These are phyloP conservation scores for Berberis thunbergii DNA, from an alignment of 164 flowering plant species.

Conservation along the genomic window DNA sequence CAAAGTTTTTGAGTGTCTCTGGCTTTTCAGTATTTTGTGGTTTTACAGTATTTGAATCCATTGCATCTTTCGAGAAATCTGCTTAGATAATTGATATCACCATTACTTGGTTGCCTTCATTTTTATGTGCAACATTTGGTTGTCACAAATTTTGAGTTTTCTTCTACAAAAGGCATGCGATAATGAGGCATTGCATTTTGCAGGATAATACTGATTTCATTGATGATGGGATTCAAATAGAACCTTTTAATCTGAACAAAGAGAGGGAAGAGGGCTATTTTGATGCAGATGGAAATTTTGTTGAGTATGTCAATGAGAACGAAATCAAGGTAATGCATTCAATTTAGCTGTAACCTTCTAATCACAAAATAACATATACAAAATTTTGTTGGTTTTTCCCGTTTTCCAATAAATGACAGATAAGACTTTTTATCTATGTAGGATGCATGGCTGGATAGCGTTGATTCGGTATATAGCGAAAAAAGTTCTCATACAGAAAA, in stretches of 20 bases:
- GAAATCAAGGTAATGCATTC: slow-evolving; percentile 49
- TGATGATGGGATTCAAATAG: slow-evolving; percentile 72
- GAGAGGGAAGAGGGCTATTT: slow-evolving; percentile 96
- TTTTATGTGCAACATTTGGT: slow-evolving; percentile 9
- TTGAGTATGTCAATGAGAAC: slow-evolving; percentile 60
- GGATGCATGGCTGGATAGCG: slow-evolving; percentile 98
- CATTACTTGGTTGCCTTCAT: background rate
- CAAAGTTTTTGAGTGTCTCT: too few relatives aligned
- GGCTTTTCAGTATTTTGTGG: background rate
- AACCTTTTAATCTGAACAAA: slow-evolving; percentile 76
- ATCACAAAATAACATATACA: background rate
- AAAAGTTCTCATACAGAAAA: slow-evolving; percentile 10
- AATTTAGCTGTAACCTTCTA: slow-evolving; percentile 1
- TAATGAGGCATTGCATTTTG: slow-evolving; percentile 22
- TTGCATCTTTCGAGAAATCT: background rate
- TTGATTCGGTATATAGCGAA: slow-evolving; percentile 34
- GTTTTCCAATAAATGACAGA: background rate
- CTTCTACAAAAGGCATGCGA: slow-evolving; percentile 14
- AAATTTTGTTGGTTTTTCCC: background rate
- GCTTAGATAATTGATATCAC: background rate
- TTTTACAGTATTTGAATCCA: background rate
- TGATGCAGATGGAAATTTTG: slow-evolving; percentile 77
- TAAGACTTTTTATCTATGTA: slow-evolving; percentile 15
- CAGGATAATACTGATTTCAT: slow-evolving; percentile 62
- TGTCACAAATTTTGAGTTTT: slow-evolving; percentile 12